These are phyloP conservation scores for Linnemannia exigua DNA, from an alignment of 192 early-diverging fungal species.

Conservation along the genomic window DNA sequence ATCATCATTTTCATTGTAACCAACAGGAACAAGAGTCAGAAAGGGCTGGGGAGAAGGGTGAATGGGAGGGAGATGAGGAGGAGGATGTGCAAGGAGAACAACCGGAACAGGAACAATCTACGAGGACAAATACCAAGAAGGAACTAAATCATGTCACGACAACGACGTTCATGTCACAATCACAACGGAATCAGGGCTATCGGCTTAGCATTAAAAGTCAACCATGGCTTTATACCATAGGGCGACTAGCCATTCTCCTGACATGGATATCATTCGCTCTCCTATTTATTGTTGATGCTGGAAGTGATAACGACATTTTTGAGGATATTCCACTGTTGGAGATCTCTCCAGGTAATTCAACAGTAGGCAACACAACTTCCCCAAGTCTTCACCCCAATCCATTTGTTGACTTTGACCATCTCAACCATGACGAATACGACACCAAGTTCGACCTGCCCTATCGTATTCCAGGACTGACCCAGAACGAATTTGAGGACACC, in stretches of 20 bases:
- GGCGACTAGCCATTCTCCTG: not conserved
- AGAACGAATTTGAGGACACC: slow-evolving; percentile 35
- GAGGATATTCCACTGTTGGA: not conserved
- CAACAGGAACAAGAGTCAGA: no score
- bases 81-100: not conserved
- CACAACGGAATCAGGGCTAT: not conserved
- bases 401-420: not conserved
- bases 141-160: not conserved
- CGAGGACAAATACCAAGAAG: not conserved
- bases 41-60: no score
- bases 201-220: not conserved
- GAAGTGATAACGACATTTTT: not conserved
- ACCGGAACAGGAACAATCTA: not conserved
- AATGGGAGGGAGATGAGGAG: not conserved
- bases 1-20: no score
- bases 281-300: not conserved
- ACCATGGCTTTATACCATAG: not conserved
- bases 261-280: not conserved
- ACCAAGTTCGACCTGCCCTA: slow-evolving; percentile 28
- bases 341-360: not conserved
- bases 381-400: not conserved
- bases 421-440: not conserved
- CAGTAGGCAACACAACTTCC: not conserved
- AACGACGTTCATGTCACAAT: not conserved
- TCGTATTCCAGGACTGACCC: slow-evolving; percentile 22